phyloP scores from a whole-genome alignment of 1,139 yeast genomes.

The Suhomyces bokatorum region DNA sequence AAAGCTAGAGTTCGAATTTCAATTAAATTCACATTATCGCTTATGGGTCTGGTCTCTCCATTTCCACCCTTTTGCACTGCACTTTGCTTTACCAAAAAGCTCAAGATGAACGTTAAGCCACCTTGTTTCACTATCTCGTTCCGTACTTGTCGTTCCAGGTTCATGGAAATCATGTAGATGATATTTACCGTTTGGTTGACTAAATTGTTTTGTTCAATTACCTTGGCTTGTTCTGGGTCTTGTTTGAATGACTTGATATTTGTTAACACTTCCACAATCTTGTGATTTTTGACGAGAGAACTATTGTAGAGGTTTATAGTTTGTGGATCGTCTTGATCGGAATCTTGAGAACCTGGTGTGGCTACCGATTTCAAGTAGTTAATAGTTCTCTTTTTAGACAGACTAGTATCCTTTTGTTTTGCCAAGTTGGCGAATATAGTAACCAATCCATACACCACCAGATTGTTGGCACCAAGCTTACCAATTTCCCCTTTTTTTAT shows the following conservation, averaged over 20 bases:
- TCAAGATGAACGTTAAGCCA: slow-evolving; percentile 38
- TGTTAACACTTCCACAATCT: slow-evolving; percentile 29
- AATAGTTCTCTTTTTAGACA: slow-evolving; percentile 23
- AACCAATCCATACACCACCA: slow-evolving; percentile 37
- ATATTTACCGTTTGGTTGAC: slow-evolving; percentile 25
- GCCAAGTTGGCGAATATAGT: slow-evolving; percentile 41
- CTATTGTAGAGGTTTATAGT: slow-evolving; percentile 35
- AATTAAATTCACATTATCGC: slow-evolving; percentile 12
- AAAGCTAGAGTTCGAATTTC: slow-evolving; percentile 31
- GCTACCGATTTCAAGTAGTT: slow-evolving; percentile 39
- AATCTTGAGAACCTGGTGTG: slow-evolving; percentile 26
- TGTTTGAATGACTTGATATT: slow-evolving; percentile 24
- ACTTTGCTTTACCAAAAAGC: slow-evolving; percentile 39
- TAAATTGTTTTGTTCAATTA: slow-evolving; percentile 11
- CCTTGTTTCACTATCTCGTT: slow-evolving; percentile 50
- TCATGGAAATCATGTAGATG: slow-evolving; percentile 28
- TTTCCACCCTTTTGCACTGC: slow-evolving; percentile 18
- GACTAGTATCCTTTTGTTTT: slow-evolving; percentile 24
- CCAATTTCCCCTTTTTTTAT: not conserved
- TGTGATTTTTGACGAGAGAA: slow-evolving; percentile 27
- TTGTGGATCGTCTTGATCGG: slow-evolving; percentile 23
- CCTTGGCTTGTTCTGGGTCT: slow-evolving; percentile 7
- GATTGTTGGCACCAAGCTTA: not conserved
- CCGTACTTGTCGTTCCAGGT: slow-evolving; percentile 28
- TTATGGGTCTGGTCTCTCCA: slow-evolving; percentile 25